These are phyloP conservation scores for Rhynchospora tenuis DNA, from an alignment of 176 grass and related monocot species.

Conservation along the genomic window DNA sequence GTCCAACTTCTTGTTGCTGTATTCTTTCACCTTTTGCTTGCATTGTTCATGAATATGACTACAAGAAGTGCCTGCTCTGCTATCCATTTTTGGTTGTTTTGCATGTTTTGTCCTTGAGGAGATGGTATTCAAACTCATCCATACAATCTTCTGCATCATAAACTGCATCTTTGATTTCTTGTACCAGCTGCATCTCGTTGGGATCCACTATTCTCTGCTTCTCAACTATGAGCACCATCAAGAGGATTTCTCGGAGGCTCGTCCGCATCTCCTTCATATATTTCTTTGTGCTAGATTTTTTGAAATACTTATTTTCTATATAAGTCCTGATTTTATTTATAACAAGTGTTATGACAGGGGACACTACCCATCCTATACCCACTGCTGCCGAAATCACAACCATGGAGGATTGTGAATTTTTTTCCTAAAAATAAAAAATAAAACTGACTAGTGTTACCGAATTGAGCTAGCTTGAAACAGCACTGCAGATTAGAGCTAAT, in stretches of 20 bases:
- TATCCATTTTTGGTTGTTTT: not conserved
- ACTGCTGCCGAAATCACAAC: not conserved
- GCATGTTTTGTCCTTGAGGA: slow-evolving; percentile 14
- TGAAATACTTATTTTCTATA: slow-evolving; percentile 20
- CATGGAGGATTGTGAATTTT: not conserved
- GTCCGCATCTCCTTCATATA: slow-evolving; percentile 29
- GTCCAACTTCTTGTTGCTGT: no score
- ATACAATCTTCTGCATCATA: slow-evolving; percentile 41
- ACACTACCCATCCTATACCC: slow-evolving; percentile 36
- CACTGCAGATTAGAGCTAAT: no score
- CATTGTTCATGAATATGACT: not conserved
- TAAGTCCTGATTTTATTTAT: slow-evolving; percentile 19
- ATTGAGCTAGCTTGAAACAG: no score
- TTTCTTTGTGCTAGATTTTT: slow-evolving; percentile 13
- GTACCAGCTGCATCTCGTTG: slow-evolving; percentile 13
- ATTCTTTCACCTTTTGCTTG: no score
- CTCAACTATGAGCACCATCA: slow-evolving; percentile 19
- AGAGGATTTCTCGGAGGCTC: slow-evolving; percentile 24
- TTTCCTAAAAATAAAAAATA: no score
- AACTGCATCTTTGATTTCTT: slow-evolving; percentile 31
- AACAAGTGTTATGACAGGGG: slow-evolving; percentile 33
- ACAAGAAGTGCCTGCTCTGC: not conserved
- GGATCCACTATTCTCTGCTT: not conserved
- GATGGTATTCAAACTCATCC: slow-evolving; percentile 36
- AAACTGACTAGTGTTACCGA: no score